These are phyloP conservation scores for Neospora caninum DNA, from an alignment of 169 alveolate species.

Conservation along the genomic window DNA sequence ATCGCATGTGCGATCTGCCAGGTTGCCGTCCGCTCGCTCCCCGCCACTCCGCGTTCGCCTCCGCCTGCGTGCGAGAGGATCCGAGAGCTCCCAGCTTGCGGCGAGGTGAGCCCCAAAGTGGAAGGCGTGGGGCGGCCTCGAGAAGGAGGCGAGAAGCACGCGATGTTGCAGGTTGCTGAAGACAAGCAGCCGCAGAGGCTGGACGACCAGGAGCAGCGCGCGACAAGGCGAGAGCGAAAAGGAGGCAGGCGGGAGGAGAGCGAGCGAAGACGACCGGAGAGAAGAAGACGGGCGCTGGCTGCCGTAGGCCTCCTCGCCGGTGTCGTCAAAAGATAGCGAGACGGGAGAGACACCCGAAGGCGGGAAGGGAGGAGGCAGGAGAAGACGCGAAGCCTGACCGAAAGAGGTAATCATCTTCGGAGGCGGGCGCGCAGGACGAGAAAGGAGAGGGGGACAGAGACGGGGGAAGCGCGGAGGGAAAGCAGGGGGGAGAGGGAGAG, in stretches of 20 bases:
- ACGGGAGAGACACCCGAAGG: not conserved
- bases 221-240: conserved; percentile 13
- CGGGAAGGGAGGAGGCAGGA: conserved; percentile 18
- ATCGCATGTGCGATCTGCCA: not conserved
- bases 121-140: not conserved
- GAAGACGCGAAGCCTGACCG: conserved; percentile 7
- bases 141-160: not conserved
- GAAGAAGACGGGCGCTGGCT: not conserved
- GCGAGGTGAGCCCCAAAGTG: not conserved
- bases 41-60: not conserved
- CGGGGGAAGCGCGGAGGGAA: not conserved
- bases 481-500: too few relatives aligned
- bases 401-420: conserved; percentile 27
- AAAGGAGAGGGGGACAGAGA: not conserved
- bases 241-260: conserved; percentile 20
- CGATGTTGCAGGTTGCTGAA: conserved; percentile 15
- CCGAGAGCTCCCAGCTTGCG: conserved; percentile 14
- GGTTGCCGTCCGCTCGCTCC: not conserved
- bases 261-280: not conserved
- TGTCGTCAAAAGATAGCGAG: not conserved
- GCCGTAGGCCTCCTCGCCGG: not conserved
- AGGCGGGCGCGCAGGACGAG: not conserved
- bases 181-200: conserved; percentile 43
- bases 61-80: not conserved
- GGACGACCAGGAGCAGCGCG: not conserved